Evolutionary conservation across 2,329 filamentous ascomycete genomes (phyloP).

Genomic region (Talaromyces sp.): DNA sequence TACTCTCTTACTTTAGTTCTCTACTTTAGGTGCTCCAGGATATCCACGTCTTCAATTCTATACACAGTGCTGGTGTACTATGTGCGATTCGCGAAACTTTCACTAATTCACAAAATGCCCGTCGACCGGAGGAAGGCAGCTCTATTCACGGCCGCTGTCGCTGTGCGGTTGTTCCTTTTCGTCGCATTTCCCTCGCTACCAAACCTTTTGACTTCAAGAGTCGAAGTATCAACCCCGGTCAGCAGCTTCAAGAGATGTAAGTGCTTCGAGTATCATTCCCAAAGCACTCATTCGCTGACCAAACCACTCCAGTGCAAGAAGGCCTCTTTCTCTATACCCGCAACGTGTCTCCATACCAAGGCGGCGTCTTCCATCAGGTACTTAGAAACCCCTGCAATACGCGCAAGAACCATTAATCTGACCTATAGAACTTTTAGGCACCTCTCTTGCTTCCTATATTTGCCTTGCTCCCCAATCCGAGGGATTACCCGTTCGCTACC

Average conservation of each 20-base stretch:
- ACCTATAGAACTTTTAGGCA: slow-evolving; percentile 52
- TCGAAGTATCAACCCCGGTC: slow-evolving; percentile 94
- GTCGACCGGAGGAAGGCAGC: slow-evolving; percentile 59
- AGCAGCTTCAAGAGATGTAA: slow-evolving; percentile 96
- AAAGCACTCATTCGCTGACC: background rate
- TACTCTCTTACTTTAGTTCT: background rate
- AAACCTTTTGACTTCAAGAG: slow-evolving; percentile 79
- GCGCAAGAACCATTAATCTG: slow-evolving; percentile 7
- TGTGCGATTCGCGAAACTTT: background rate
- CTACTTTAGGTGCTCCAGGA: background rate
- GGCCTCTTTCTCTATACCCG: slow-evolving; percentile 93
- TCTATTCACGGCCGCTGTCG: slow-evolving; percentile 72
- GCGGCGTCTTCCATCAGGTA: slow-evolving; percentile 73
- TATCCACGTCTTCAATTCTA: background rate
- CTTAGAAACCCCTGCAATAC: background rate
- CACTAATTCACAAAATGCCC: slow-evolving; percentile 40
- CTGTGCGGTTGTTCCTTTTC: slow-evolving; percentile 76
- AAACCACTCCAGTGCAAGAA: slow-evolving; percentile 70
- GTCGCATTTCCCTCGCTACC: slow-evolving; percentile 77
- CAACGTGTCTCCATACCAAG: slow-evolving; percentile 95
- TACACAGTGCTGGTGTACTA: background rate
- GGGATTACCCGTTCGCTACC: slow-evolving; percentile 67
- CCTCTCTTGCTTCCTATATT: slow-evolving; percentile 89
- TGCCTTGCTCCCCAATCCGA: slow-evolving; percentile 73
- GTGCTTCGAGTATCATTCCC: slow-evolving; percentile 30